Base-by-base conservation (phyloP, 257 asterid genomes). In the Knoxia roxburghii region DNA sequence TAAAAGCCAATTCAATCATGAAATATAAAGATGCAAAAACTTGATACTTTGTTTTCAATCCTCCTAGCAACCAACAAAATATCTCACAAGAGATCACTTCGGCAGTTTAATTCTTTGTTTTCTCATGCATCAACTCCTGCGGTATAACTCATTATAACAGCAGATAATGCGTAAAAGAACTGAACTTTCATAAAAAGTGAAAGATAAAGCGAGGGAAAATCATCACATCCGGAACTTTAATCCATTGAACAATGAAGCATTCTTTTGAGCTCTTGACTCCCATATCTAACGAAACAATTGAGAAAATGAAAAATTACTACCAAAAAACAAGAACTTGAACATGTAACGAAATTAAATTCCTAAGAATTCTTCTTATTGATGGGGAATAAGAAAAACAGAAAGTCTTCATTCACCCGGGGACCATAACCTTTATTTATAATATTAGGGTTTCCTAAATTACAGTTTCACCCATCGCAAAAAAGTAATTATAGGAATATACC, bases 181-280 rank as follows among this genome's bases (percentile, higher is more conserved):
- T 13, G 20, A 51, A 68, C 10, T 20, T 55, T 26, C 40, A 1
- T 15, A 60, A 29, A 33, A 23, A 49, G 65, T 18, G 41, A 12
- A 18, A 27, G 65, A 55, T n/a, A 46, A 10, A 24, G 54, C 43
- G 45, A 46, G 41, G 71, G 26, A 12, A 64, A 61, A 72, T 70
- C 65, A 59, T 55, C 93, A 69, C 86, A 91, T 96, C 92, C 98
- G 86, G 84, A 91, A 91, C 80, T 91, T 91, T 1, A 77, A 76
- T 18, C 98, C 98, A 76, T 91, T 89, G 87, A 46, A 89, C 74
- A 91, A 67, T 23, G 95, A 78, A 27, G 89, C 75, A 70, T 81
- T 89, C 58, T 79, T 81, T 51, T 81, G 85, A 79, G 86, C 82
- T 75, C 98, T 79, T 74, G 63, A 48, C 62, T 84, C 84, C 98